phyloP scores from a whole-genome alignment of 257 asterid genomes.

The Solanum arcanum region DNA sequence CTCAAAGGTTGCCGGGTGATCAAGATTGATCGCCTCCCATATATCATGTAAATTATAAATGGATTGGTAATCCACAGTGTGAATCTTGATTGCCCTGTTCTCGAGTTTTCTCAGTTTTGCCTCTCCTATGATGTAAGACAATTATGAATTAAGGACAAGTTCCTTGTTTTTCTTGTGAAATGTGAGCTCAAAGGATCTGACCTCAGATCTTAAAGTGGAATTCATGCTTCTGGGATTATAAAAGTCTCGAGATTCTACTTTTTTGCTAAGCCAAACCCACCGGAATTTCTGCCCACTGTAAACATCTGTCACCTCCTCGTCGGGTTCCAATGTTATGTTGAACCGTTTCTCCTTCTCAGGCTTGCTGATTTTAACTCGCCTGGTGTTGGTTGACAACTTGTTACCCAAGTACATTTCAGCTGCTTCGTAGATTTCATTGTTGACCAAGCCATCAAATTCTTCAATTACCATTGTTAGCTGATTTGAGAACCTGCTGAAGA shows the following conservation, averaged over 20 bases:
- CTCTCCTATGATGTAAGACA: constrained; percentile 22
- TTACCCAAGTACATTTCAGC: constrained; percentile 42
- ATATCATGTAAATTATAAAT: constrained; percentile 15
- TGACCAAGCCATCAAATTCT: constrained; percentile 37
- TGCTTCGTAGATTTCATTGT: constrained; percentile 49
- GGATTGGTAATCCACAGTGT: constrained; percentile 25
- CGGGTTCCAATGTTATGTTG: constrained; percentile 29
- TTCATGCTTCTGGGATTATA: constrained; percentile 29
- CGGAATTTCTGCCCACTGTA: constrained; percentile 26
- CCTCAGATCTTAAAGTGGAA: constrained; percentile 26
- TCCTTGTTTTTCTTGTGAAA: constrained; percentile 37
- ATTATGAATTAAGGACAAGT: constrained; percentile 25
- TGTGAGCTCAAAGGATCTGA: constrained; percentile 45
- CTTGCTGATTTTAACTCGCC: constrained; percentile 46
- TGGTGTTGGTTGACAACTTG: constrained; percentile 26
- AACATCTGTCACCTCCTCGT: constrained; percentile 26
- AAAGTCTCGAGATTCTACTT: constrained; percentile 3
- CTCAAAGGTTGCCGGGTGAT: constrained; percentile 57
- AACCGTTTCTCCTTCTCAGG: constrained; percentile 30
- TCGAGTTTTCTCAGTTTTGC: constrained; percentile 20
- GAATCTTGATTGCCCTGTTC: constrained; percentile 38
- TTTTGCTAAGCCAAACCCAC: constrained; percentile 40
- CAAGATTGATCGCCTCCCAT: constrained; percentile 36
- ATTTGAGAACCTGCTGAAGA: constrained; percentile 31
- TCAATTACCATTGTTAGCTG: constrained; percentile 44